These are phyloP conservation scores for Fomes fomentarius DNA, from an alignment of 1,284 basidiomycete species.

Conservation along the genomic window DNA sequence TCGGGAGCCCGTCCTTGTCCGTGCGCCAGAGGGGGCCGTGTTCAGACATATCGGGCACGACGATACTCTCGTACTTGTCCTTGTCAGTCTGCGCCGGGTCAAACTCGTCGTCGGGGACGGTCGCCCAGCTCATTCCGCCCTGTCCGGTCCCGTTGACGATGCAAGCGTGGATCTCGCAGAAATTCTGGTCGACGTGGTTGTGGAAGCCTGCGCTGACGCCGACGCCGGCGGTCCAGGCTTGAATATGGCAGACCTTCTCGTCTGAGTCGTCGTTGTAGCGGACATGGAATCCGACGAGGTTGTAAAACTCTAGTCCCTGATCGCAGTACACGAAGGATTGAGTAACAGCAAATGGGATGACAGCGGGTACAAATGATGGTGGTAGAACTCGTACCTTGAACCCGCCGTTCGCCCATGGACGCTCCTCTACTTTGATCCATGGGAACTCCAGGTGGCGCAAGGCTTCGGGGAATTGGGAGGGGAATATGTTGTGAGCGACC, in stretches of 20 bases:
- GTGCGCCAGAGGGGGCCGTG: conserved; percentile 37
- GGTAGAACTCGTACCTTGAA: conserved; percentile 12
- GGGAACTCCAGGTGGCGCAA: conserved; percentile 29
- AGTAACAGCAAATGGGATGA: too few relatives aligned
- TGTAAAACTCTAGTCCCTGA: conserved; percentile 37
- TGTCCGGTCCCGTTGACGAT: conserved; percentile 31
- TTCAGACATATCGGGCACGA: conserved; percentile 31
- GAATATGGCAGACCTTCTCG: conserved; percentile 32
- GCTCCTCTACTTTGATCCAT: conserved; percentile 31
- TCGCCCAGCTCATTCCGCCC: conserved; percentile 30
- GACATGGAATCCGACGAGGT: conserved; percentile 34
- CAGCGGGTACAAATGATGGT: conserved; percentile 27
- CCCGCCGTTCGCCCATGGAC: conserved; percentile 29
- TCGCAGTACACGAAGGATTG: too few relatives aligned
- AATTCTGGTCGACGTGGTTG: conserved; percentile 28
- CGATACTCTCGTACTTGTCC: conserved; percentile 23
- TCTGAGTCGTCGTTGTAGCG: conserved; percentile 32
- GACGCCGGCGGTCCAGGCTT: conserved; percentile 34
- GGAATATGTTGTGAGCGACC: conserved; percentile 26
- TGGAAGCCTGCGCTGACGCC: conserved; percentile 25
- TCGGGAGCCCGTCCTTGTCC: conserved; percentile 23
- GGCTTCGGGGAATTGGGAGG: conserved; percentile 15
- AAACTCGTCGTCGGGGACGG: conserved; percentile 9
- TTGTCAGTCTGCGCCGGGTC: conserved; percentile 26
- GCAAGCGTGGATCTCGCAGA: conserved; percentile 34